phyloP scores from a whole-genome alignment of 805 yeast species.

The Schwanniomyces pseudopolymorphus region DNA sequence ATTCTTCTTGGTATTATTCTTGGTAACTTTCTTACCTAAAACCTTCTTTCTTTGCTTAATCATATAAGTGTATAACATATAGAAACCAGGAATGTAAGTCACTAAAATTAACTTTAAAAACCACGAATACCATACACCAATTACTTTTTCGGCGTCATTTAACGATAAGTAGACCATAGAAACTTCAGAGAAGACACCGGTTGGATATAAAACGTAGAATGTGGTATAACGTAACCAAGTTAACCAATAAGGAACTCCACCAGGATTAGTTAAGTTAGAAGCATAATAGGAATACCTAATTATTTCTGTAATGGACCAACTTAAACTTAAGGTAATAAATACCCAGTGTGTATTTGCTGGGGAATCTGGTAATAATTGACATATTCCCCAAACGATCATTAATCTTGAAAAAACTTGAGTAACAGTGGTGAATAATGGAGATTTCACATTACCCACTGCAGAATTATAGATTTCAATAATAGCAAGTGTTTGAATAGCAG shows the following conservation, averaged over 20 bases:
- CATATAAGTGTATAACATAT: conserved; percentile 84
- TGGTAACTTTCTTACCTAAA: conserved; percentile 36
- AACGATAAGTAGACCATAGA: conserved; percentile 68
- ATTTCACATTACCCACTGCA: conserved; percentile 73
- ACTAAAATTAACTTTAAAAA: conserved; percentile 56
- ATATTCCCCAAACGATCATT: conserved; percentile 78
- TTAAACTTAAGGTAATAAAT: conserved; percentile 65
- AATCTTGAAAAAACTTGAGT: conserved; percentile 88
- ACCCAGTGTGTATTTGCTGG: conserved; percentile 60
- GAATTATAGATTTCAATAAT: conserved; percentile 79
- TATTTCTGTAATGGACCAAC: conserved; percentile 95
- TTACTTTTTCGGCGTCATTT: conserved; percentile 57
- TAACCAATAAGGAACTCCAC: conserved; percentile 56
- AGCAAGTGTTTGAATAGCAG: conserved; percentile 75
- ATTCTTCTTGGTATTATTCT: not conserved
- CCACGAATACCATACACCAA: conserved; percentile 53
- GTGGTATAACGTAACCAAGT: conserved; percentile 79
- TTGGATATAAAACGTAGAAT: conserved; percentile 81
- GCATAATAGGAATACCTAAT: conserved; percentile 89
- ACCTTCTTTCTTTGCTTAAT: conserved; percentile 82
- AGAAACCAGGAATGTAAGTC: conserved; percentile 84
- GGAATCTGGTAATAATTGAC: conserved; percentile 69
- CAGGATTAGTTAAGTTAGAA: conserved; percentile 51
- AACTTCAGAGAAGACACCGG: conserved; percentile 88
- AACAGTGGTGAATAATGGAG: conserved; percentile 80